Evolutionary conservation across 331 rosid genomes (phyloP).

Genomic region (Rosa hybrid): DNA sequence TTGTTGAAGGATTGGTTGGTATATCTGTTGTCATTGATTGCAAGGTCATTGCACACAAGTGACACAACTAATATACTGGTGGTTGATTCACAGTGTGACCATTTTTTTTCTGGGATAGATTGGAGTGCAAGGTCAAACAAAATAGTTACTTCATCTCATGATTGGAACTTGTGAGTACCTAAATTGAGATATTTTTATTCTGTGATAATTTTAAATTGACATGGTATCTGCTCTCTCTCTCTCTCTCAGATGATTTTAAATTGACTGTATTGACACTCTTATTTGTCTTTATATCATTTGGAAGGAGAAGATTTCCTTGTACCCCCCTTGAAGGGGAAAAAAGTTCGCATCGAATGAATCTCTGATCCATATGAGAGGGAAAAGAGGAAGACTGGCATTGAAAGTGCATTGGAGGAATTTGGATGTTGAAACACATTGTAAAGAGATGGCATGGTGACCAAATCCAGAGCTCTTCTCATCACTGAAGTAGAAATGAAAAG

Average conservation of each 20-base stretch:
- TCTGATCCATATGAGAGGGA: no score
- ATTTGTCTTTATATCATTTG: background rate
- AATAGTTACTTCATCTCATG: conserved; percentile 93
- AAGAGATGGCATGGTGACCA: no score
- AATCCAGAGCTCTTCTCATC: no score
- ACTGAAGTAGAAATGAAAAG: no score
- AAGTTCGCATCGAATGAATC: no score
- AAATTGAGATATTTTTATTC: conserved; percentile 26
- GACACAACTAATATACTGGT: background rate
- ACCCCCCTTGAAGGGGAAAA: no score
- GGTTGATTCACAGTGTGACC: conserved; percentile 70
- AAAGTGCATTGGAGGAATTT: no score
- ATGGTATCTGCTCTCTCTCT: background rate
- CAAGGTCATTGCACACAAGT: background rate
- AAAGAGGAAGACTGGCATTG: no score
- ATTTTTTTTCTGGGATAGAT: conserved; percentile 81
- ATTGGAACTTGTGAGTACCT: conserved; percentile 90
- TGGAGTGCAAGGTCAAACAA: conserved; percentile 84
- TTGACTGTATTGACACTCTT: no score
- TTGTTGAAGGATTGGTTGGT: background rate
- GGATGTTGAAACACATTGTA: no score
- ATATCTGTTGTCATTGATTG: background rate
- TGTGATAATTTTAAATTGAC: background rate
- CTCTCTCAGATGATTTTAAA: background rate
- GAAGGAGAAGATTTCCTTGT: no score